phyloP scores from a whole-genome alignment of 352 stramenopile genomes.

The Globisporangium recalcitrans region DNA sequence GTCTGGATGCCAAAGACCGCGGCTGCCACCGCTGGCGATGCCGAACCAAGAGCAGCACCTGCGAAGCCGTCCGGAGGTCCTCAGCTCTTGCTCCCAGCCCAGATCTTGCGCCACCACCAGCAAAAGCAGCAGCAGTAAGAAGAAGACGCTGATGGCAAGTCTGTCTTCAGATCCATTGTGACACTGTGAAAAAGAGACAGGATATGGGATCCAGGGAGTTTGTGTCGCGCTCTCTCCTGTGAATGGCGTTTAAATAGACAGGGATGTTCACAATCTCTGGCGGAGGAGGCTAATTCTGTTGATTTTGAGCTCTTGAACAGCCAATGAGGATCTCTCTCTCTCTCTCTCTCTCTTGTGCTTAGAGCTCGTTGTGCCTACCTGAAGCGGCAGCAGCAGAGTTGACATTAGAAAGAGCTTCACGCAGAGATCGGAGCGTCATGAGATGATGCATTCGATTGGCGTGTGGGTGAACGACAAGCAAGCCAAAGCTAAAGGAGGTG shows the following conservation, averaged over 20 bases:
- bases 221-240: too few relatives aligned
- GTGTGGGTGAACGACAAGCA: slow-evolving; percentile 7
- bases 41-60: slow-evolving; percentile 15
- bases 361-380: background rate
- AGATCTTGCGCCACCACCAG: slow-evolving; percentile 48
- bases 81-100: slow-evolving; percentile 40
- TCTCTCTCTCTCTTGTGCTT: too few relatives aligned
- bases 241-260: slow-evolving; percentile 2
- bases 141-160: background rate
- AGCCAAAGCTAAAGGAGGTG: background rate
- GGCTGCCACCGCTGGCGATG: too few relatives aligned
- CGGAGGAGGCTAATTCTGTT: slow-evolving; percentile 5
- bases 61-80: slow-evolving; percentile 18
- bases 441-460: slow-evolving; percentile 21
- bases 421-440: slow-evolving; percentile 6
- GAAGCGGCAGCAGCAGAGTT: background rate
- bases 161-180: background rate
- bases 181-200: background rate
- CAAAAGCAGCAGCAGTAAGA: slow-evolving; percentile 22
- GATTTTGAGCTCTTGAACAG: background rate
- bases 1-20: slow-evolving; percentile 34
- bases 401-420: background rate
- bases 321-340: too few relatives aligned
- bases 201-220: background rate
- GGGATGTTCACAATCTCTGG: too few relatives aligned